phyloP scores from a whole-genome alignment of 163 green algal species.

The Scenedesmus sp. region DNA sequence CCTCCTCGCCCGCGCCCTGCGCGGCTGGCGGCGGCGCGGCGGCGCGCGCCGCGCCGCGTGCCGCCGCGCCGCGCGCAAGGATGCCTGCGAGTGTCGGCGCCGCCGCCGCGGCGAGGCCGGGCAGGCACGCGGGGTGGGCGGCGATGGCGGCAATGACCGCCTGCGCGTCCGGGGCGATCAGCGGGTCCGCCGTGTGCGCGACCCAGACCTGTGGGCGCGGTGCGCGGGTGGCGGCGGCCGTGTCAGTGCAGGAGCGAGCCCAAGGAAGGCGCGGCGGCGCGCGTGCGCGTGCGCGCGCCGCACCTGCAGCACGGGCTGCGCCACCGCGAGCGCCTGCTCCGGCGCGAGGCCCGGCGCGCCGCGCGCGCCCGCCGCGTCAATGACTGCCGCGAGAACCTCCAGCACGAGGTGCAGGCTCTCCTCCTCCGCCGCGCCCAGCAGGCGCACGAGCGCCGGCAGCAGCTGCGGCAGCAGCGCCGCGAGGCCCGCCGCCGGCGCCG shows the following conservation, averaged over 20 bases:
- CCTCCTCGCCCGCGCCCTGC: constrained; percentile 15
- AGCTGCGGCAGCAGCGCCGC: constrained; percentile 45
- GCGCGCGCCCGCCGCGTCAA: constrained; percentile 32
- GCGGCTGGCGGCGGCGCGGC: constrained; percentile 40
- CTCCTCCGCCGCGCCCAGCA: constrained; percentile 62
- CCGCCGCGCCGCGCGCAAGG: background rate
- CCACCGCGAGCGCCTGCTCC: constrained; percentile 22
- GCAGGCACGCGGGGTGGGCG: constrained; percentile 59
- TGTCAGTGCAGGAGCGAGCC: no score
- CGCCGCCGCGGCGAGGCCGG: constrained; percentile 14
- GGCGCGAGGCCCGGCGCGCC: background rate
- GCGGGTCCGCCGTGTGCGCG: constrained; percentile 69
- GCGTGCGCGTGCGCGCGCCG: background rate
- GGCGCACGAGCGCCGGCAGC: constrained; percentile 54
- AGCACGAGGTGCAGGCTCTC: constrained; percentile 82
- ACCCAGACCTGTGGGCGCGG: constrained; percentile 78
- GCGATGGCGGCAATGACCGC: constrained; percentile 76
- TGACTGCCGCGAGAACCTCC: constrained; percentile 69
- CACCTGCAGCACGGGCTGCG: constrained; percentile 18
- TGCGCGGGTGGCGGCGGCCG: no score
- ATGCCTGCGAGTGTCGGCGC: constrained; percentile 31
- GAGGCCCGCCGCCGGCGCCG: constrained; percentile 33
- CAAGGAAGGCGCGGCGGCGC: no score
- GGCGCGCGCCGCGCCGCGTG: background rate
- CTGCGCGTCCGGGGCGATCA: constrained; percentile 58